Conservation (phyloP, 768 basidiomycete genomes). For the Amanita rubescens region DNA sequence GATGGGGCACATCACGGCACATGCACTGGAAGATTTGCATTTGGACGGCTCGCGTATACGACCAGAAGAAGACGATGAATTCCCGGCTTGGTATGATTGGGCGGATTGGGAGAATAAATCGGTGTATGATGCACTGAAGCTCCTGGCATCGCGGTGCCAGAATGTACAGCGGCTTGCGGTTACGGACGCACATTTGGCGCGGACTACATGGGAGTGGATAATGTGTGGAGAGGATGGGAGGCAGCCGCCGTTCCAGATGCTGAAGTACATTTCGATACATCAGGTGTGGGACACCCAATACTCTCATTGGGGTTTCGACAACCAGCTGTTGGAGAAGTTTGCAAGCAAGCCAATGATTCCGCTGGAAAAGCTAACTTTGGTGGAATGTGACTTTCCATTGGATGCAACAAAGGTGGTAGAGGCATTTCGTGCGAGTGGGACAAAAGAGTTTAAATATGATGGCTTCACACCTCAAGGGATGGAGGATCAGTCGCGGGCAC, state of each 20-base stretch:
- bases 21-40: background rate
- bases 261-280: background rate
- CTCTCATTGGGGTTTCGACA: background rate
- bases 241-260: background rate
- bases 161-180: background rate
- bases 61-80: background rate
- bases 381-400: background rate
- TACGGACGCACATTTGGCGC: background rate
- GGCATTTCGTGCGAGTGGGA: background rate
- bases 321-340: background rate
- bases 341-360: background rate
- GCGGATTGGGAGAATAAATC: too few species aligned
- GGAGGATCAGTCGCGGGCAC: background rate
- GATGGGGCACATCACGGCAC: background rate
- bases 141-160: background rate
- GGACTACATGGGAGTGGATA: background rate
- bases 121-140: background rate
- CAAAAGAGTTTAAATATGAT: background rate
- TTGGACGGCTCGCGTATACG: background rate
- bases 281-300: background rate
- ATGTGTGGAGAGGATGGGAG: too few species aligned
- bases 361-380: background rate
- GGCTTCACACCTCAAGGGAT: background rate
- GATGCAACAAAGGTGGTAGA: background rate
- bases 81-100: background rate